Base-by-base conservation (phyloP, 768 basidiomycete genomes). In the Paxillus involutus region DNA sequence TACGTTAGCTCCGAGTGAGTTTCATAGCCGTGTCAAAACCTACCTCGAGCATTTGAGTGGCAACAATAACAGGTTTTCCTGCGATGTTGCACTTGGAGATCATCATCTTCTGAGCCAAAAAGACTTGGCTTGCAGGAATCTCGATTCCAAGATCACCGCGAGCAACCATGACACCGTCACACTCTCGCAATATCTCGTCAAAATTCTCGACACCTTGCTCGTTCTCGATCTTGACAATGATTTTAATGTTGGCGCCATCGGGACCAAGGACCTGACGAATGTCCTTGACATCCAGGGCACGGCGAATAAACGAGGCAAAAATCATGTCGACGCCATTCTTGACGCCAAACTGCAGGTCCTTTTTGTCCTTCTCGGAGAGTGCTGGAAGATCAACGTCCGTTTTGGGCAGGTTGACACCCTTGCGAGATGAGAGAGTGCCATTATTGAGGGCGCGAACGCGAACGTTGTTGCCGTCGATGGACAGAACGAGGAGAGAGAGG, bases 81-180 rank as follows among this genome's bases (percentile, higher is more conserved):
- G 83, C 87, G 66, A 96, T 90, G 80, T 97, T 98, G 78, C 94
- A 97, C 78, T 98, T 98, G 55, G 96, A 85, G 64, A 98, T 99
- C 95, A 99, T 99, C 96, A 98, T 98, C 80, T 99, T 99, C 73
- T 99, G 97, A 8, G 97, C 97, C 65, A 98, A 79, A 82, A 99
- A 99, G 43, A 99, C 97, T 69, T 98, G 97, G 65, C 89, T 91
- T 42, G 97, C 94, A n/a, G 97, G 97, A 63, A 99, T 99, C 76
- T 99, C 97, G 66, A 99, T 99, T 72, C 97, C 97, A 47, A 99
- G 81, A 71, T 99, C 97, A 73, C 97, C 97, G 75, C 97, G 93
- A 60, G 97, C 97, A 60, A 99, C 97, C 97, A 99, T 99, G 63
- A 99, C 97, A 77, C 97, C 97, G 70, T 99, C 97, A 30, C 89